A percentile compares a stretch with the other conserved stretches of the same genome.
Conservation (phyloP, 805 yeast species). For the Debaryomyces hansenii region DNA sequence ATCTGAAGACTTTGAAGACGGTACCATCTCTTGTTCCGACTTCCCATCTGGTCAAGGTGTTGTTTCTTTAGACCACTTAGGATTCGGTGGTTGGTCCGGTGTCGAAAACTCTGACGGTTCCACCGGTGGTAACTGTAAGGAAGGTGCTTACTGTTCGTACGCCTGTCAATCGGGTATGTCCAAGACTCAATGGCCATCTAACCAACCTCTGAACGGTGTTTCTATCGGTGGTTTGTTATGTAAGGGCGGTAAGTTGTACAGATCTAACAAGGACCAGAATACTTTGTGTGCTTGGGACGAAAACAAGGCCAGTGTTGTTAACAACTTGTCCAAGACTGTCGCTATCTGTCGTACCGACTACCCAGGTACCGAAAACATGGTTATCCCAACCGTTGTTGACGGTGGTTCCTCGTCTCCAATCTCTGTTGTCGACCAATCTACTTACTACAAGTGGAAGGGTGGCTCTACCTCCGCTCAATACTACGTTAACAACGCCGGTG, state of each 20-base stretch:
- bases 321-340: constrained; percentile 62
- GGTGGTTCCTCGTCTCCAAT: constrained; percentile 67
- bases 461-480: constrained; percentile 88
- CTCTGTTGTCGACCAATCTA: constrained; percentile 75
- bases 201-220: constrained; percentile 85
- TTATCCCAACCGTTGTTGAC: constrained; percentile 79
- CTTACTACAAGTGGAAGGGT: constrained; percentile 83
- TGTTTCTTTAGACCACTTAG: constrained; percentile 46
- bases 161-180: constrained; percentile 99
- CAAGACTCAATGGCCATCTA: constrained; percentile 94
- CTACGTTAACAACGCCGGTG: constrained; percentile 97
- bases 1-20: constrained; percentile 65
- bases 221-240: constrained; percentile 93
- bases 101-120: constrained; percentile 58
- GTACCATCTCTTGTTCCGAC: constrained; percentile 60
- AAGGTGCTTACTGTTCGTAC: constrained; percentile 94
- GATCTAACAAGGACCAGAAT: constrained; percentile 61
- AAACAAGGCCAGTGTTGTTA: constrained; percentile 65
- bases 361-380: constrained; percentile 99
- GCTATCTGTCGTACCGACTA: constrained; percentile 98
- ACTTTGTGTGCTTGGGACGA: constrained; percentile 88
- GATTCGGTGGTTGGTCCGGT: constrained; percentile 84
- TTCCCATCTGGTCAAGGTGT: constrained; percentile 89
- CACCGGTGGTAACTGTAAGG: constrained; percentile 72
- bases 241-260: constrained; percentile 80